Percentiles rank a stretch among this genome's conserved stretches.
Conservation (phyloP, 2,329 filamentous ascomycete species). For the Botrytis pseudocinerea region DNA sequence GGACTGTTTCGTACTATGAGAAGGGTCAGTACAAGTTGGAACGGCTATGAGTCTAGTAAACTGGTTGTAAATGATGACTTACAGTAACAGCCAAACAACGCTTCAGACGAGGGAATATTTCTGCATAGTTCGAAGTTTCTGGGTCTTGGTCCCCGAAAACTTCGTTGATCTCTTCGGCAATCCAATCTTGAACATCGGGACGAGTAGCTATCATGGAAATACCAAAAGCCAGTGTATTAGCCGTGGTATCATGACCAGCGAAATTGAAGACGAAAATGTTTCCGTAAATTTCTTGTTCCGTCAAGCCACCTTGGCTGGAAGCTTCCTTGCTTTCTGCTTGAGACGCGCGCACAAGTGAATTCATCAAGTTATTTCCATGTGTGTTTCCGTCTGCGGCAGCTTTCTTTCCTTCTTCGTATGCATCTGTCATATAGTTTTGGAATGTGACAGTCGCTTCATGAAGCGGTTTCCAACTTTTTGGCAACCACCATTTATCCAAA, state of each 20-base stretch:
- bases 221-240: constrained; percentile 7
- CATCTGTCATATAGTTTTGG: constrained; percentile 18
- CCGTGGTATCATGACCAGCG: constrained; percentile 15
- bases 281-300: constrained; percentile 21
- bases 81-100: constrained; percentile 18
- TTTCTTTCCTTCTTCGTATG: constrained; percentile 20
- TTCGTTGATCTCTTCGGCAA: neutral
- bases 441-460: constrained; percentile 17
- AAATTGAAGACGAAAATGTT: constrained; percentile 22
- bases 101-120: constrained; percentile 8
- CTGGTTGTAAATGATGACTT: neutral
- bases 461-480: constrained; percentile 19
- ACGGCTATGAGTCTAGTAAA: neutral
- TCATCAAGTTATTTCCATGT: constrained; percentile 18
- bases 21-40: neutral
- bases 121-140: constrained; percentile 3
- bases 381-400: neutral
- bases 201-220: neutral
- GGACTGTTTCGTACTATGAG: constrained; percentile 12
- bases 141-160: constrained; percentile 12
- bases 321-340: constrained; percentile 5
- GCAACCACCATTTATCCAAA: constrained; percentile 21
- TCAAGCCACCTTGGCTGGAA: constrained; percentile 6
- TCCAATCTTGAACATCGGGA: constrained; percentile 19
- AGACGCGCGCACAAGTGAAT: constrained; percentile 19